Base-by-base conservation (phyloP, 306 rosid genomes). In the Styphnolobium japonicum region DNA sequence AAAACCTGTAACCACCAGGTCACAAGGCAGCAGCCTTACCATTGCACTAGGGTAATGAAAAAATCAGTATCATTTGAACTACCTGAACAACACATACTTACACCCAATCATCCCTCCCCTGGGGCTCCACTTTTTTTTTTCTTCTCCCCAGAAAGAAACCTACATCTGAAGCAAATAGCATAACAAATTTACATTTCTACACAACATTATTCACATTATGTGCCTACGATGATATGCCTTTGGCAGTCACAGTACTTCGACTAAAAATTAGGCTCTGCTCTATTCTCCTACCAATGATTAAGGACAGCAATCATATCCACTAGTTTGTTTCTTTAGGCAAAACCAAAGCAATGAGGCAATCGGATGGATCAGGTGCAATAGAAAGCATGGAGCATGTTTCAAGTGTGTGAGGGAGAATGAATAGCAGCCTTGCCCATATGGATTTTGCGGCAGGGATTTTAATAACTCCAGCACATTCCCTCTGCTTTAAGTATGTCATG, bases 381-480 rank as follows among this genome's bases (percentile, higher is more conserved):
- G 98, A 90, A 81, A 95, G 93, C 92, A 92, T 73, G 15, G 94
- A 82, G 77, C 98, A 91, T 22, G 77, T 85, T 56, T 92, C 98
- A 36, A 77, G 86, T 6, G 98, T 86, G 77, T 92, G 85, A 14
- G 98, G 98, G 21, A 91, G 93, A 77, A 95, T 86, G 82, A 92
- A 95, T 9, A 95, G 92, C 73, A 95, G 94, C 89, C 98, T 91
- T 11, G 98, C 91, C 98, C 98, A 92, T 70, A 91, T 83, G 67
- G 92, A 86, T 85, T 87, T 92, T 18, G 90, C 79, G 22, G 94
- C 90, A 34, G 97, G 97, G 63, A 92, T 84, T 83, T 95, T 95
- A 52, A 92, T 95, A 65, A 95, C 98, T 82, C 98, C 98, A 0
- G 98, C 94, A 82, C 98, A 95, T 37, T 90, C 98, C 85, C 94